phyloP scores from a whole-genome alignment of 495 filamentous ascomycete genomes.

The Aspergillus nanangensis region DNA sequence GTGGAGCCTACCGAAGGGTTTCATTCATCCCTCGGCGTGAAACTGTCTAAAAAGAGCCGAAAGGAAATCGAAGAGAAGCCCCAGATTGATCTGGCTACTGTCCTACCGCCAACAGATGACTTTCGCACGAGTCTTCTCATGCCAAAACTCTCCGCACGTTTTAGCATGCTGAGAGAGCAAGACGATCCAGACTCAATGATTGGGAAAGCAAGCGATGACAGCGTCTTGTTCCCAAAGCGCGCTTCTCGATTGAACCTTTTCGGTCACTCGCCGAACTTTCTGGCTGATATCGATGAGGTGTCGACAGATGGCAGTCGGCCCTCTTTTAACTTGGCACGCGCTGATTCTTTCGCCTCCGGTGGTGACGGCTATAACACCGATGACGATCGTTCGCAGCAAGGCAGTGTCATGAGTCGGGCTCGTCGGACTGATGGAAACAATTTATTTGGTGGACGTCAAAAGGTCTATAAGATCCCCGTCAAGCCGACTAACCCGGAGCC shows the following conservation, averaged over 20 bases:
- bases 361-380: conserved; percentile 61
- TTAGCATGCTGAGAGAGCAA: conserved; percentile 93
- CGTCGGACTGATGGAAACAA: conserved; percentile 88
- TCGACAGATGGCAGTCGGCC: conserved; percentile 64
- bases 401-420: conserved; percentile 77
- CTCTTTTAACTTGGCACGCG: conserved; percentile 46
- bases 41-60: conserved; percentile 25
- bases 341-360: conserved; percentile 50
- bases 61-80: conserved; percentile 53
- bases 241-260: conserved; percentile 63
- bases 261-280: conserved; percentile 43
- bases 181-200: conserved; percentile 83
- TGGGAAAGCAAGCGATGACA: conserved; percentile 92
- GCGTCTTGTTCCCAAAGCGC: conserved; percentile 78
- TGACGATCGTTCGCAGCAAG: conserved; percentile 54
- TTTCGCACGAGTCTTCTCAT: conserved; percentile 97
- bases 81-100: conserved; percentile 66
- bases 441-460: conserved; percentile 92
- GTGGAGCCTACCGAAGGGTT: conserved; percentile 35
- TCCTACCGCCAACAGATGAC: conserved; percentile 77
- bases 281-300: conserved; percentile 86
- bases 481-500: conserved; percentile 32
- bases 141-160: conserved; percentile 89
- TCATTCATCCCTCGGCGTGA: conserved; percentile 8
- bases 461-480: conserved; percentile 84